Evolutionary conservation across 495 filamentous ascomycete species (phyloP).

Genomic region (Hypoxylon lienhwacheense): DNA sequence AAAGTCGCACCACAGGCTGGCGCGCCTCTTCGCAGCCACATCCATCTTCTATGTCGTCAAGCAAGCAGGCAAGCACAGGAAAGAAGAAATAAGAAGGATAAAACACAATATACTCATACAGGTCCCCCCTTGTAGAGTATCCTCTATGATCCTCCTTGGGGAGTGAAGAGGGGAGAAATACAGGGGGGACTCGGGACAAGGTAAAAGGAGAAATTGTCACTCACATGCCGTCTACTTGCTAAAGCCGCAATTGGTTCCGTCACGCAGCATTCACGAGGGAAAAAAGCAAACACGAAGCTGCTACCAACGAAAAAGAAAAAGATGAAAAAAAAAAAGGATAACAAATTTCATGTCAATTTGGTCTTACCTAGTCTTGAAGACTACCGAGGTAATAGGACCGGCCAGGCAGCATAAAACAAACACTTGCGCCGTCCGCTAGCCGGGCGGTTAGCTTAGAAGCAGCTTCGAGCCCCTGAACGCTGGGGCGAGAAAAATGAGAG

Average conservation of each 20-base stretch:
- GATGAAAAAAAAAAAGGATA: no score
- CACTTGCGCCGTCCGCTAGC: constrained; percentile 24
- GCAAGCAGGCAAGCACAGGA: constrained; percentile 11
- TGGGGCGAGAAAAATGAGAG: constrained; percentile 50
- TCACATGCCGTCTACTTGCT: no score
- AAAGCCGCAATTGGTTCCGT: constrained; percentile 35
- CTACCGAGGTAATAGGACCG: constrained; percentile 8
- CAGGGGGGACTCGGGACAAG: constrained; percentile 15
- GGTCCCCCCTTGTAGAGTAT: constrained; percentile 9
- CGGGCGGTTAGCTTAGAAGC: constrained; percentile 33
- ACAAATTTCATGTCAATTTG: constrained; percentile 12
- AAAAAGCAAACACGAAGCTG: constrained; percentile 18
- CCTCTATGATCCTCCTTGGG: background rate
- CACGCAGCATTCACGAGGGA: no score
- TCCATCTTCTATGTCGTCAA: constrained; percentile 36
- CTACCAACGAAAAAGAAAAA: constrained; percentile 27
- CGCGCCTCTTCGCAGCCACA: constrained; percentile 41
- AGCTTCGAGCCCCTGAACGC: constrained; percentile 47
- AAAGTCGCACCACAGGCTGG: constrained; percentile 39
- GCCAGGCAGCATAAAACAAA: constrained; percentile 17
- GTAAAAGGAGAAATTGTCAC: constrained; percentile 26
- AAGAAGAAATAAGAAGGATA: constrained; percentile 16
- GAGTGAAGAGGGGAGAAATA: constrained; percentile 22
- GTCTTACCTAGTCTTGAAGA: constrained; percentile 35
- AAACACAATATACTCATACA: constrained; percentile 12